phyloP scores from a whole-genome alignment of 2,329 filamentous ascomycete genomes.

The Sporothrix sp. region DNA sequence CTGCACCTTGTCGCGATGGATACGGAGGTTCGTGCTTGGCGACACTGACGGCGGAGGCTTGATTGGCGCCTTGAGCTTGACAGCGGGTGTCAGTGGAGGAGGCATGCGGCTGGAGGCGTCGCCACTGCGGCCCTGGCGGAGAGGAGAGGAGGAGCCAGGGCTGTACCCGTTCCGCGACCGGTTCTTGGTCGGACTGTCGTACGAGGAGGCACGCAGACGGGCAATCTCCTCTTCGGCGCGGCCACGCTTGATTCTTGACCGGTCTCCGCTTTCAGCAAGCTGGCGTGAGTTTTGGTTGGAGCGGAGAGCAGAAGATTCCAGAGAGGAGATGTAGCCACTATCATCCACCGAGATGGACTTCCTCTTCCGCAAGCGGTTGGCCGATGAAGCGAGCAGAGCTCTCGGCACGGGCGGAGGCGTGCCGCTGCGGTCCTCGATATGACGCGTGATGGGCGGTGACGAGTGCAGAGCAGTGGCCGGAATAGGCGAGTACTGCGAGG shows the following conservation, averaged over 20 bases:
- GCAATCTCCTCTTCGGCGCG: constrained; percentile 94
- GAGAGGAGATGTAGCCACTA: constrained; percentile 92
- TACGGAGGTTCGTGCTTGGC: constrained; percentile 81
- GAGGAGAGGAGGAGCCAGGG: constrained; percentile 57
- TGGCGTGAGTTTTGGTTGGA: constrained; percentile 54
- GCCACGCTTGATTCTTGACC: constrained; percentile 74
- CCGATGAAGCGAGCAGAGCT: constrained; percentile 41
- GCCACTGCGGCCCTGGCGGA: constrained; percentile 39
- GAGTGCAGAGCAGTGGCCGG: constrained; percentile 66
- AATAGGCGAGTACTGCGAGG: constrained; percentile 60
- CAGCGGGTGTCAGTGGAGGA: constrained; percentile 71
- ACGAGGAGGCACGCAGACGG: constrained; percentile 82
- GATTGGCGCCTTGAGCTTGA: constrained; percentile 62
- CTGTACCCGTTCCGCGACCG: constrained; percentile 43
- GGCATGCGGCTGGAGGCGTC: constrained; percentile 48
- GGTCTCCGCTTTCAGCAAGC: constrained; percentile 61
- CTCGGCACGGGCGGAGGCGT: constrained; percentile 65
- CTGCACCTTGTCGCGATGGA: constrained; percentile 76
- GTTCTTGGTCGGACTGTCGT: constrained; percentile 76
- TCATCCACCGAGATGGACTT: constrained; percentile 76
- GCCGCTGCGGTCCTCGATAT: constrained; percentile 49
- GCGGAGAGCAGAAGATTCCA: constrained; percentile 81
- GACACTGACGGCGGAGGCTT: constrained; percentile 66
- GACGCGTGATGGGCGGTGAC: constrained; percentile 71
- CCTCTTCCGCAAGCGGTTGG: constrained; percentile 58